phyloP scores from a whole-genome alignment of 768 basidiomycete species.

The Kwoniella dejecticola region DNA sequence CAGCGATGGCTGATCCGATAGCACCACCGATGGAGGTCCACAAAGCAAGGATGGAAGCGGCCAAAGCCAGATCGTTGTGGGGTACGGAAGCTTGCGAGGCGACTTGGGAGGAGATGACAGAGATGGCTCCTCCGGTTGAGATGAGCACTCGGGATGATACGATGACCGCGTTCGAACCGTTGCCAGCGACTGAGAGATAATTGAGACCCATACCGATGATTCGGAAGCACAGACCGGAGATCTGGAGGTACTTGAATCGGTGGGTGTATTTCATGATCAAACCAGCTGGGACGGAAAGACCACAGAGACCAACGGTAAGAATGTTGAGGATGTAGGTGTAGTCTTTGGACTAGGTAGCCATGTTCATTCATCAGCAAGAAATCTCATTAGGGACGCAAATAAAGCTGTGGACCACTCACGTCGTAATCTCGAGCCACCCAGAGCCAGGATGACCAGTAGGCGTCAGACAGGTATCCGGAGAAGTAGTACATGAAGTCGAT shows the following conservation, averaged over 20 bases:
- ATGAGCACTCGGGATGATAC: constrained; percentile 49
- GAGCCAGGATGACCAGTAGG: constrained; percentile 37
- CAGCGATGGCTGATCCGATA: constrained; percentile 54
- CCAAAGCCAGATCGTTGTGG: constrained; percentile 56
- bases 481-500: constrained; percentile 42
- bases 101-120: constrained; percentile 52
- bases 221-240: constrained; percentile 44
- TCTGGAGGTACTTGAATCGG: constrained; percentile 52
- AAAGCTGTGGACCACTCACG: constrained; percentile 16
- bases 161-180: constrained; percentile 41
- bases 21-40: constrained; percentile 56
- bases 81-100: constrained; percentile 56
- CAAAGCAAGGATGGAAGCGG: constrained; percentile 55
- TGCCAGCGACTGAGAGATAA: constrained; percentile 27
- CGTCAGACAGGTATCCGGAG: constrained; percentile 31
- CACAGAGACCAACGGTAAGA: constrained; percentile 35
- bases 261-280: constrained; percentile 43
- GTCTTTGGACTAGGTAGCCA: constrained; percentile 13
- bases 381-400: no score
- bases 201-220: constrained; percentile 46
- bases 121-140: constrained; percentile 49
- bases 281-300: constrained; percentile 48
- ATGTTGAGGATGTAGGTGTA: constrained; percentile 33
- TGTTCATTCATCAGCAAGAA: neutral
- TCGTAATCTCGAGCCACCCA: constrained; percentile 53